Conservation (phyloP, 176 grass and related monocot genomes). For the Musa troglodytarum region DNA sequence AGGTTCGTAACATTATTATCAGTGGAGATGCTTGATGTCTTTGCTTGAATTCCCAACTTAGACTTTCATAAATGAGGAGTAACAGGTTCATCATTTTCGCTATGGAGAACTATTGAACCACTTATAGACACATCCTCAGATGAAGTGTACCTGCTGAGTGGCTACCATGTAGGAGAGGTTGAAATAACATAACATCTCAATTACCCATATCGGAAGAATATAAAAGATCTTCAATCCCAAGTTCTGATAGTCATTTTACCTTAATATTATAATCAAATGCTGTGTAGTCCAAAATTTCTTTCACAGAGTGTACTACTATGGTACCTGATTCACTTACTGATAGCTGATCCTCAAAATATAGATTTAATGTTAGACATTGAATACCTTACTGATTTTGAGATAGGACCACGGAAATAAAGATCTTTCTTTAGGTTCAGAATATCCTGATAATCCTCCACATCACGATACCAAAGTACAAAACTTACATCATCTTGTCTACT, state of each 20-base stretch:
- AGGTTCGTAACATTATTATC: slow-evolving; percentile 87
- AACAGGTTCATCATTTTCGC: slow-evolving; percentile 49
- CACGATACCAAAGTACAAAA: slow-evolving; percentile 25
- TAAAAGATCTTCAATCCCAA: neutral
- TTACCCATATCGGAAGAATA: neutral
- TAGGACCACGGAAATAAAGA: slow-evolving; percentile 13
- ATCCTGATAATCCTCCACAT: slow-evolving; percentile 20
- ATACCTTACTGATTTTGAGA: slow-evolving; percentile 28
- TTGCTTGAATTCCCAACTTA: slow-evolving; percentile 79
- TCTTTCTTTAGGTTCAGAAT: neutral
- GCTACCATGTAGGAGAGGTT: slow-evolving; percentile 49
- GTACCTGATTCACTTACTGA: slow-evolving; percentile 64
- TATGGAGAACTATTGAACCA: slow-evolving; percentile 62
- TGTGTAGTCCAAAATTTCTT: slow-evolving; percentile 36
- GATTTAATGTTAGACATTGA: too few relatives aligned
- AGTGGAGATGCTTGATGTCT: slow-evolving; percentile 44
- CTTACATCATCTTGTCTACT: slow-evolving; percentile 43
- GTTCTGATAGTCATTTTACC: slow-evolving; percentile 26
- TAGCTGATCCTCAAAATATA: slow-evolving; percentile 18
- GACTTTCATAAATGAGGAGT: slow-evolving; percentile 62
- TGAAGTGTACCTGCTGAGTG: slow-evolving; percentile 66
- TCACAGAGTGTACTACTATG: slow-evolving; percentile 48
- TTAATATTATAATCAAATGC: slow-evolving; percentile 52
- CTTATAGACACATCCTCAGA: slow-evolving; percentile 57
- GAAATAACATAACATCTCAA: slow-evolving; percentile 10